Conservation (phyloP, 805 yeast species). For the Metschnikowia cerradonensis region DNA sequence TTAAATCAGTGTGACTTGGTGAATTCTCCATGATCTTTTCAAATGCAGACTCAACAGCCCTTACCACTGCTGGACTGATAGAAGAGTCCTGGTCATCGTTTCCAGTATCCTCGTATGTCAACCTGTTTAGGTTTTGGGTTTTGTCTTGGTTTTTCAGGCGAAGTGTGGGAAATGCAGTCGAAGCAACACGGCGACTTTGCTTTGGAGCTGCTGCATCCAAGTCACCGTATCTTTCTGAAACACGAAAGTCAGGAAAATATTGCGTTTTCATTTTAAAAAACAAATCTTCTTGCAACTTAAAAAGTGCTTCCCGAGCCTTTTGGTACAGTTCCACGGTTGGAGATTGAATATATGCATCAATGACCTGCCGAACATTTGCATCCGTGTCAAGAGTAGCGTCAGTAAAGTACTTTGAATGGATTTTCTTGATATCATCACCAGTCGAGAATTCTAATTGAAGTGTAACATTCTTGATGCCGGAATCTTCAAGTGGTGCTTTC, state of each 20-base stretch:
- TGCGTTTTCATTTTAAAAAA: slow-evolving; percentile 47
- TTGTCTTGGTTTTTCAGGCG: background rate
- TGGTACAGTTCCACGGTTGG: slow-evolving; percentile 31
- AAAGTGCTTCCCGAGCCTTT: slow-evolving; percentile 56
- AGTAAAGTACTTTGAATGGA: slow-evolving; percentile 43
- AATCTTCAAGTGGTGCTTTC: slow-evolving; percentile 67
- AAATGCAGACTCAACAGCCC: slow-evolving; percentile 67
- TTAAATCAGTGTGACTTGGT: slow-evolving; percentile 5
- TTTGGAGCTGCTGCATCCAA: slow-evolving; percentile 7
- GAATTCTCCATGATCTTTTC: slow-evolving; percentile 48
- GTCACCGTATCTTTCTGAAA: slow-evolving; percentile 38
- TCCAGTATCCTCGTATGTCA: background rate
- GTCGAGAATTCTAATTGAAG: slow-evolving; percentile 43
- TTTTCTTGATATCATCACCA: slow-evolving; percentile 49
- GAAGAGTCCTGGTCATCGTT: background rate
- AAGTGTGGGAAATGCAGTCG: slow-evolving; percentile 7
- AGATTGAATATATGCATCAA: slow-evolving; percentile 10
- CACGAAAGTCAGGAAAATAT: slow-evolving; percentile 57
- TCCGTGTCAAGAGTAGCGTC: slow-evolving; percentile 8
- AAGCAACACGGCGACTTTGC: slow-evolving; percentile 3
- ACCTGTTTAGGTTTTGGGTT: background rate
- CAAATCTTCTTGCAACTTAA: slow-evolving; percentile 54
- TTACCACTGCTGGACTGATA: slow-evolving; percentile 46
- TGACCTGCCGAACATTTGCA: background rate
- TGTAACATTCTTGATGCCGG: slow-evolving; percentile 25